Base-by-base conservation (phyloP, 139 green algal genomes). In the Chlamydomonas sp. region DNA sequence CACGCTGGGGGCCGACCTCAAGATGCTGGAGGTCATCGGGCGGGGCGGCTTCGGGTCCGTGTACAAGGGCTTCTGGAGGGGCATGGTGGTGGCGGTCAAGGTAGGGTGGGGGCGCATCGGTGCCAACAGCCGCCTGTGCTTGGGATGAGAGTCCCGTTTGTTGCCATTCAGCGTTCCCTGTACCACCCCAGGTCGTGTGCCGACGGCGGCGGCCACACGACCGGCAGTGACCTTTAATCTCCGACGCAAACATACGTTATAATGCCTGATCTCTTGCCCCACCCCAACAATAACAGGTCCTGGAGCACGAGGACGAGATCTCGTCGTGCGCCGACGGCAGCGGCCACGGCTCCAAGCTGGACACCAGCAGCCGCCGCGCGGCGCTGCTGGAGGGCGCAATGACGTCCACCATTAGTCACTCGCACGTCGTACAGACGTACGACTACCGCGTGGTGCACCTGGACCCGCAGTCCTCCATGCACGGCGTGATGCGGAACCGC, bases 361-460 rank as follows among this genome's bases (percentile, higher is more conserved):
- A 92, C 83, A 85, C 85, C 17, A 90, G 75, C 74, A 85, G 87
- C 18, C 87, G 87, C 18, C 83, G 87, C 4, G 90, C 91, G 15
- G 89, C 91, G 15, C 78, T 93, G 78, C 77, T 93, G 80, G 93
- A 96, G 83, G 92, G 91, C 17, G 92, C 92, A 63, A 89, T 95
- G 79, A 92, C 91, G 61, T 89, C 84, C 66, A 93, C 91, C 64
- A 90, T 95, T 15, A 90, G 87, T 58, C 93, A 96, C 77, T 89
- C 91, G 14, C 93, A 94, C 78, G 86, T 96, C 15, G 74, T 95
- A 16, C 86, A 92, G 69, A 94, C 91, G 14, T 93, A 91, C 87
- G 90, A 95, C 83, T 95, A 93, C 73, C 85, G 90, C 60, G 90
- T 92, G 20, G 86, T 92, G 31, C 88, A 91, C 16, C 72, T 89